These are phyloP conservation scores for Camellia japonica DNA, from an alignment of 148 eudicot species.

Conservation along the genomic window DNA sequence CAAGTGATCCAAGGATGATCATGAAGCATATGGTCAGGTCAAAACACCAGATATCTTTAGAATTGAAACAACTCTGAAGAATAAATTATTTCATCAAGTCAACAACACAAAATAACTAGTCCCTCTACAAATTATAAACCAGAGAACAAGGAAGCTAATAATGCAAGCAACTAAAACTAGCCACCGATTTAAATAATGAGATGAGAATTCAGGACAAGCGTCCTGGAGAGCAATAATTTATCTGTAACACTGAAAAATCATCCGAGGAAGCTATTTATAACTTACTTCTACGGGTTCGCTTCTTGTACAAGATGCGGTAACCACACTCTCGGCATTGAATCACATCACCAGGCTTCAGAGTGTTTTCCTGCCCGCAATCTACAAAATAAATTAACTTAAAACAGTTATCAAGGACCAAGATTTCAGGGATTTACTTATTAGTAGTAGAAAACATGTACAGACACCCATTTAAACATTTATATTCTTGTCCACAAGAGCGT, in stretches of 20 bases:
- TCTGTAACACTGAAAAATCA: neutral
- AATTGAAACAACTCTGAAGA: neutral
- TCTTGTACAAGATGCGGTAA: constrained; percentile 83
- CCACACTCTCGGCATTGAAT: constrained; percentile 92
- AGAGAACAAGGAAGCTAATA: neutral
- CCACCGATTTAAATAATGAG: neutral
- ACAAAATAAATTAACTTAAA: constrained; percentile 2
- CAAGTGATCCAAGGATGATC: no score
- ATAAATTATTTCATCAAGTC: neutral
- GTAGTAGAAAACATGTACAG: neutral
- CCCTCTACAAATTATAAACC: neutral
- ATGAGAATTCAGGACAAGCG: neutral
- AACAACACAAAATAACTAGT: neutral
- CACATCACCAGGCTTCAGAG: constrained; percentile 75
- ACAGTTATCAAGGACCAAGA: neutral
- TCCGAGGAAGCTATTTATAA: neutral
- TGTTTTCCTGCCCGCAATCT: constrained; percentile 92
- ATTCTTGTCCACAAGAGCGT: neutral
- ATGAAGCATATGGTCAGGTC: no score
- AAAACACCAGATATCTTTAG: neutral
- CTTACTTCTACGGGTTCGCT: constrained; percentile 83
- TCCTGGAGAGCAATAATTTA: neutral
- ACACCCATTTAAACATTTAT: neutral
- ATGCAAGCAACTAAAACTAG: neutral
- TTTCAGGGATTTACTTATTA: neutral